Evolutionary conservation across 768 basidiomycete genomes (phyloP), one percentile per base, ranked within the genome.

Genomic region (Xerocomellus amylosporus): DNA sequence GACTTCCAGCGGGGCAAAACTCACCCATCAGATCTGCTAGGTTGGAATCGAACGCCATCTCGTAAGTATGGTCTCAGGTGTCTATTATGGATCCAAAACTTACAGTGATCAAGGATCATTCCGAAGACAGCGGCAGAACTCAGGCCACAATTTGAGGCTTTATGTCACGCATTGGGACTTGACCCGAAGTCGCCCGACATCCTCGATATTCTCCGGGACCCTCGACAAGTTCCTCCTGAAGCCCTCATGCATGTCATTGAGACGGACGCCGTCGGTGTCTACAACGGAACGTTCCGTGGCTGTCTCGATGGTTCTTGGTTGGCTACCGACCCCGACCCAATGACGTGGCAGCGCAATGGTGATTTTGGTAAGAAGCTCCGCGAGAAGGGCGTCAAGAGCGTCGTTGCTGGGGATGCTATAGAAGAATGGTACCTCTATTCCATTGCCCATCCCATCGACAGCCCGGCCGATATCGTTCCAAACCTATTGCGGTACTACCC

Each of bases 391-490:
- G 79, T 91, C 46, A 77, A 74, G 40, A 82, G 78, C 62, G 70
- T 90, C 51, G 73, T 86, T 48, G 70, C 84, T 8, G 88, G 88
- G 12, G 81, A 87, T 52, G 73, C 87, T 39, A 76, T 75, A 7
- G 87, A 90, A 58, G 87, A 90, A 69, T 90, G 87, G 87, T 88
- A 83, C 64, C 75, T 88, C 44, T 89, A 88, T 62, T 81, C 85
- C 5, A 83, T 88, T 57, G 82, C 86, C 3, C 81, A 88, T 64
- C 80, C 83, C 0, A 78, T 87, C 49, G 36, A 64, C 9, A 66
- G 73, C 7, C 70, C 75, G 22, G 57, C 59, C 31, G 87, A 89
- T 58, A 72, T 90, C 28, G 60, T 76, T 28, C 74, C 75, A 14
- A 88, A 87, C 59, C 64, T 90, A 45, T 71, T 76, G 61, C 69